Base-by-base conservation (phyloP, 331 rosid species). In the Pyracantha coccinea region DNA sequence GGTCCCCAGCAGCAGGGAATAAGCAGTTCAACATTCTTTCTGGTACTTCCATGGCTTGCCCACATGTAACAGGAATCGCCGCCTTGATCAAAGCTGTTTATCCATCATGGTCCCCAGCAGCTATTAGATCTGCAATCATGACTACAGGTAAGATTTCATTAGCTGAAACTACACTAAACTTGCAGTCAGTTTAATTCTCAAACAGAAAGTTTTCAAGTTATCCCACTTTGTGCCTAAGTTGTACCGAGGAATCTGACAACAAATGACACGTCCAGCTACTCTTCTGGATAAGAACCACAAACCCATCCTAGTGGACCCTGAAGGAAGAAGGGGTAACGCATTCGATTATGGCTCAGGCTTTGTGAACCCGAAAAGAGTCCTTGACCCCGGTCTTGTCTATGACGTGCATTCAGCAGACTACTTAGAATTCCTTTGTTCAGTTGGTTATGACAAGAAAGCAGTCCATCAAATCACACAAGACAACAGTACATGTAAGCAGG, bases 41-140 rank as follows among this genome's bases (percentile, higher is more conserved):
- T 35, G 96, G 96, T 70, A 88, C 93, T 71, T 91, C 96, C 63
- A 91, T 91, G 96, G 76, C 96, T 62, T 91, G 96, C 84, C 96
- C 96, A 62, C 96, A 88, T 83, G 85, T 87, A 60, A 83, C 96
- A 16, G 96, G 96, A 77, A 91, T 91, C 35, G 93, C 96, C 21
- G 25, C 90, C 54, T 84, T 91, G 78, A 79, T 91, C 71, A 91
- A 88, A 87, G 89, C 96, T 4, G 90, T 74, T 61, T 79, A 88
- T 87, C 96, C 93, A 64, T 82, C 89, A 23, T 91, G 93, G 93
- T 88, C 96, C 68, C 89, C 92, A 0, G 78, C 93, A 47, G 88
- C 96, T 66, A 84, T 91, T 66, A 85, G 85, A 79, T 91, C 96
- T 32, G 96, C 96, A 45, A 91, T 91, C 89, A 87, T 91, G 93